Evolutionary conservation across 139 green algal species (phyloP), one percentile per base, ranked within the genome.

Genomic region (Pycnococcus provasolii): DNA sequence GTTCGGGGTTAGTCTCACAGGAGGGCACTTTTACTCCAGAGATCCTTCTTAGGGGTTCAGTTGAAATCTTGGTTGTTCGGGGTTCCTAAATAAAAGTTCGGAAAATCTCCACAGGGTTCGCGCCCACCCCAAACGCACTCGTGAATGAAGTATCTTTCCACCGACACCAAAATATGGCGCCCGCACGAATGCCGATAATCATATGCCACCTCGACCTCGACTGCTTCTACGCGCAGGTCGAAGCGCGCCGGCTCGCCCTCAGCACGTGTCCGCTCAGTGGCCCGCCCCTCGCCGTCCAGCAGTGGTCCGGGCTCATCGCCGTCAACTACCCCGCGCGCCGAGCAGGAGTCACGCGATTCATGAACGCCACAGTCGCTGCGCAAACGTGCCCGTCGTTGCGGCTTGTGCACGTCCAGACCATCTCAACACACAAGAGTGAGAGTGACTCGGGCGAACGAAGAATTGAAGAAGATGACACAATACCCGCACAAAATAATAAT

Each of bases 271-370:
- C 26, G 26, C 26, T 26, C 26, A 26, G 26, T 26, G 26, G 26
- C 0, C 47, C 67, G 5, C 89, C 89, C 0, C 77, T 79, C 13
- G 90, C 88, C 2, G 89, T 96, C 37, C 89, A 95, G 77, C 89
- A 96, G 62, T 95, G 89, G 86, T 78, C 73, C 43, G 78, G 73
- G 5, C 41, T 67, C 41, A 77, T 68, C 53, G 77, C 66, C 8
- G 53, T 79, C 51, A 96, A 96, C 68, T 97, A 97, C 66, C 73
- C 87, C 3, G 91, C 91, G 1, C 62, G 91, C 1, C 82, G 78
- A 0, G 41, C 42, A 1, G 91, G 91, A 42, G 69, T 97, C 42
- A 90, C 75, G 0, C 79, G 91, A 0, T 80, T 91, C 74, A 91
- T 93, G 82, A 73, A 81, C 8, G 79, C 85, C 4, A 1, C 26